These are phyloP conservation scores for Daldinia bambusicola DNA, from an alignment of 495 filamentous ascomycete species.

Conservation along the genomic window DNA sequence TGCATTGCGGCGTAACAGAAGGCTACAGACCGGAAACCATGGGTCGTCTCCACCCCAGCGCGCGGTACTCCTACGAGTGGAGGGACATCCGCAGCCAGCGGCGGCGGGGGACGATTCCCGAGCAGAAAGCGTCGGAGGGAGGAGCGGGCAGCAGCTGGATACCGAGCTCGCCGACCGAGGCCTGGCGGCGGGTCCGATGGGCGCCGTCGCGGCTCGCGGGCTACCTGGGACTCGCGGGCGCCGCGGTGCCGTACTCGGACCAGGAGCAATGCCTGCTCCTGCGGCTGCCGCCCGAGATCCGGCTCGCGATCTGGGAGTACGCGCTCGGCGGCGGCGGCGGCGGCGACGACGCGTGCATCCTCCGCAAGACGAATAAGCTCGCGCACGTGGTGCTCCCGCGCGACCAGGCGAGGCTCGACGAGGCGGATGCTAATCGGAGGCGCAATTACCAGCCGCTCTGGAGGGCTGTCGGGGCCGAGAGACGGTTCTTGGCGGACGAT, in stretches of 20 bases:
- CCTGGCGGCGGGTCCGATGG: not conserved
- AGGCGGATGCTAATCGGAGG: not conserved
- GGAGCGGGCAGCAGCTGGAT: too few species aligned
- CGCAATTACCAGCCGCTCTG: not conserved
- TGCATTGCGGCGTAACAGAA: not conserved
- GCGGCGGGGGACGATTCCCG: not conserved
- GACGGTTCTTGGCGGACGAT: not conserved
- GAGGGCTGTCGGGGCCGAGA: not conserved
- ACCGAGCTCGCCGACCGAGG: not conserved
- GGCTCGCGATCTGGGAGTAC: slow-evolving; percentile 10
- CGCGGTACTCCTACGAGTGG: not conserved
- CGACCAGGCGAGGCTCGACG: not conserved
- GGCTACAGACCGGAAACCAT: not conserved
- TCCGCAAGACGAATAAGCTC: slow-evolving; percentile 6
- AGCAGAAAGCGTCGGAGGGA: not conserved
- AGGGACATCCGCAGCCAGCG: not conserved
- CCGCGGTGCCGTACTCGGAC: not conserved
- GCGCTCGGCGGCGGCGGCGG: slow-evolving; percentile 12
- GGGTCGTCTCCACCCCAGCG: not conserved
- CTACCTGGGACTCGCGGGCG: not conserved
- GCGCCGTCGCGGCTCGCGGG: not conserved
- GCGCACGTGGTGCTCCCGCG: slow-evolving; percentile 12
- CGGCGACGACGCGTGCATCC: not conserved
- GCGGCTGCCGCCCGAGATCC: not conserved
- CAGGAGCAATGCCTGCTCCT: slow-evolving; percentile 7